These are phyloP conservation scores for Sparassis latifolia DNA, from an alignment of 1,284 basidiomycete species.

Conservation along the genomic window DNA sequence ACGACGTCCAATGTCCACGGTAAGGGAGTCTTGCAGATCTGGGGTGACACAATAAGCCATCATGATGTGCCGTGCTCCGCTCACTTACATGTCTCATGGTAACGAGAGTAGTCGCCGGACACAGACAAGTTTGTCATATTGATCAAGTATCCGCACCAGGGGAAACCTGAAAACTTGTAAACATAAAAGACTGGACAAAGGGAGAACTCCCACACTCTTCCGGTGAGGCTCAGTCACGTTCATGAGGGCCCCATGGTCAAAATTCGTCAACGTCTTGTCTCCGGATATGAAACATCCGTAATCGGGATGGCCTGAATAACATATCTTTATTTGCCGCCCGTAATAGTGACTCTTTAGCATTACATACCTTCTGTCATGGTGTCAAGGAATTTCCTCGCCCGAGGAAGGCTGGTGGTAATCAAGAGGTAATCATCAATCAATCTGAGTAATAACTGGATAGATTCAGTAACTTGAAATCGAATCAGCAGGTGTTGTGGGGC, in stretches of 20 bases:
- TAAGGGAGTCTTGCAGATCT: slow-evolving; percentile 60
- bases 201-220: slow-evolving; percentile 30
- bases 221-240: slow-evolving; percentile 46
- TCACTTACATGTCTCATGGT: slow-evolving; percentile 48
- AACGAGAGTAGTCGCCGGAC: slow-evolving; percentile 67
- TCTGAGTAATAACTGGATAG: slow-evolving; percentile 67
- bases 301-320: slow-evolving; percentile 67
- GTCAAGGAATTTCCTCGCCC: slow-evolving; percentile 69
- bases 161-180: slow-evolving; percentile 52
- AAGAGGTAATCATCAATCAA: slow-evolving; percentile 94
- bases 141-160: slow-evolving; percentile 86
- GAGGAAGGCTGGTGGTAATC: slow-evolving; percentile 62
- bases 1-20: slow-evolving; percentile 52
- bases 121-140: slow-evolving; percentile 72
- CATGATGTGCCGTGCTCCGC: background rate
- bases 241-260: slow-evolving; percentile 58
- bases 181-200: background rate
- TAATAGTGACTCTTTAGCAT: background rate
- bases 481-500: background rate
- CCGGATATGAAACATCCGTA: slow-evolving; percentile 89
- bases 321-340: background rate
- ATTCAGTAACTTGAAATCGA: background rate
- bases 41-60: background rate
- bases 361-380: slow-evolving; percentile 70
- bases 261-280: slow-evolving; percentile 88